phyloP scores from a whole-genome alignment of 805 yeast genomes.

The Kodamaea restingae region DNA sequence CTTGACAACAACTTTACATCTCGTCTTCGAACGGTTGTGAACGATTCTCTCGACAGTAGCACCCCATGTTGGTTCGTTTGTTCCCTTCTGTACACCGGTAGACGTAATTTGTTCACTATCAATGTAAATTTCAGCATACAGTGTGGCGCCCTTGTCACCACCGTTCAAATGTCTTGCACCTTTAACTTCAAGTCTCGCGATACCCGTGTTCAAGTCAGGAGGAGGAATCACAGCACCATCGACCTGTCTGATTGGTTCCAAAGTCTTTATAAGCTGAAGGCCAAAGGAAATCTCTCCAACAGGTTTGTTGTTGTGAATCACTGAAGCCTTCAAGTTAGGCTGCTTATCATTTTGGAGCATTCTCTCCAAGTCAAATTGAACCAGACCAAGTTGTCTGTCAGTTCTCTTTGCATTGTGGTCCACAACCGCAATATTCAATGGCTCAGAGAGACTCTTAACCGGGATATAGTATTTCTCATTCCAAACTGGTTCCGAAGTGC shows the following conservation, averaged over 20 bases:
- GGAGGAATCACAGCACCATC: slow-evolving; percentile 85
- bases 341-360: slow-evolving; percentile 52
- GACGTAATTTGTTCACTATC: slow-evolving; percentile 57
- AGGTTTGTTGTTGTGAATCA: slow-evolving; percentile 77
- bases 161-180: slow-evolving; percentile 56
- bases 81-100: slow-evolving; percentile 56
- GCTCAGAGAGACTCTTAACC: slow-evolving; percentile 73
- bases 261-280: slow-evolving; percentile 71
- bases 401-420: slow-evolving; percentile 79
- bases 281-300: slow-evolving; percentile 74
- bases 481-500: slow-evolving; percentile 76
- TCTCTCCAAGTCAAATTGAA: slow-evolving; percentile 67
- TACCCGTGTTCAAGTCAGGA: slow-evolving; percentile 93
- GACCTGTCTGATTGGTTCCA: slow-evolving; percentile 55
- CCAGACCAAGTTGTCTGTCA: slow-evolving; percentile 76
- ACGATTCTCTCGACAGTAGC: slow-evolving; percentile 63
- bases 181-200: slow-evolving; percentile 61
- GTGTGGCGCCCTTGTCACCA: slow-evolving; percentile 45
- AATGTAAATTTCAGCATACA: slow-evolving; percentile 69
- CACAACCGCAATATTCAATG: slow-evolving; percentile 63
- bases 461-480: slow-evolving; percentile 72
- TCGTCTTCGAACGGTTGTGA: slow-evolving; percentile 66
- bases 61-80: slow-evolving; percentile 65
- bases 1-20: slow-evolving; percentile 63
- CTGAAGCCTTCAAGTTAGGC: slow-evolving; percentile 47